Base-by-base conservation (phyloP, 768 basidiomycete genomes). In the Suillus placidus region DNA sequence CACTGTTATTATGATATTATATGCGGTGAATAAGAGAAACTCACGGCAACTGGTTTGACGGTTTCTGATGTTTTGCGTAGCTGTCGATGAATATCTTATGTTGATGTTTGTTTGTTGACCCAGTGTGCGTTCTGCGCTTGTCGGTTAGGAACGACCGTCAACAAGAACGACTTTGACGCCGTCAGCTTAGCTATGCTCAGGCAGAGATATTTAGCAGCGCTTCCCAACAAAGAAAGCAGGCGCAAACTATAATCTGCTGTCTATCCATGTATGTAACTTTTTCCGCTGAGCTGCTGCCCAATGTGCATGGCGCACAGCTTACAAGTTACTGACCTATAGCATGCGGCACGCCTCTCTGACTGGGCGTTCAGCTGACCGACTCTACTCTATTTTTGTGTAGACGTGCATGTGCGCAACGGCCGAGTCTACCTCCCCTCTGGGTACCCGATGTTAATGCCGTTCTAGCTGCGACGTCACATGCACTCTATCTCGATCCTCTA, bases 101-200 rank as follows among this genome's bases (percentile, higher is more conserved):
- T 76, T 76, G 76, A 73, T 62, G 12, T 23, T 38, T 76, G 66
- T 76, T 76, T 77, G 35, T 38, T 52, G 6, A 61, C 71, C 51
- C n/a, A n/a, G n/a, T 40, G 14, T 60, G 16, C 3, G 26, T 52
- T 52, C 30, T 64, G 51, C 8, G 30, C 49, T 54, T 40, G 35
- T 66, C 52, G 52, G 32, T 55, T 34, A 20, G 14, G 26, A 51
- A 51, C 14, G 49, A 51, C 49, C 26, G 26, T 49, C 47, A 26
- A 13, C 47, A 54, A 34, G 32, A 6, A 12, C 18, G 52, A 55
- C 32, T 34, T 32, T 12, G 52, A 34, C 18, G 32, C 16, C 18
- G 30, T 54, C 32, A 34, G 32, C 30, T 34, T 34, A 3, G 30
- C 10, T 52, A 30, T 52, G 30, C 10, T 34, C 10, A 32, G 18